Base-by-base conservation (phyloP, 331 rosid genomes). In the Rhamnella rubrinervis region DNA sequence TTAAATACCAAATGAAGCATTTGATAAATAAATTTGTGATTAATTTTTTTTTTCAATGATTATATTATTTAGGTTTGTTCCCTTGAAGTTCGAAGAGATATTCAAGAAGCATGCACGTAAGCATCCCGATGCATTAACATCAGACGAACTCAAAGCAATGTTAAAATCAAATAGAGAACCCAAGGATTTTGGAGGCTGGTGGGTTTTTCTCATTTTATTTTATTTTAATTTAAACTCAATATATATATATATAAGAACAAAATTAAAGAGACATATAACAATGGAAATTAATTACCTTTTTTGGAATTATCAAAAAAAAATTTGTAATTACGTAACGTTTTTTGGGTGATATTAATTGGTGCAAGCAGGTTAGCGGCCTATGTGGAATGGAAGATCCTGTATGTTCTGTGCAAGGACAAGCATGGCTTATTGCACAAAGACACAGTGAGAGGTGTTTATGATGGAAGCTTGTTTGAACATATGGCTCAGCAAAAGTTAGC, bases 391-490 rank as follows among this genome's bases (percentile, higher is more conserved):
- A 78, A 83, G 35, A 1, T 77, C 62, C 77, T 93, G 4, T 88
- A 88, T 66, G 35, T 23, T 6, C 88, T 93, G 55, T 89, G 91
- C 70, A 93, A 93, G 80, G 97, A 93, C 80, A 70, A 80, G 70
- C 28, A 70, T 41, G 96, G 98, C 39, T 84, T 91, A n/a, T 80
- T 93, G 28, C 85, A 59, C 20, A 93, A 79, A 80, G 86, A 88
- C 2, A 88, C 86, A 10, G 57, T 91, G 3, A 78, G 81, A 65
- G 85, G 77, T 64, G 92, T 75, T 67, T 93, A 85, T 14, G 98
- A 93, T 78, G 98, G 98, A 83, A 88, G 82, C 74, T 68, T 93
- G 77, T 93, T 93, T 75, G 86, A 84, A 31, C 53, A 44, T 4
- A 63, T 93, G 76, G 92, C 88, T 78, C 83, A 77, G 63, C 68